Evolutionary conservation across 2,329 filamentous ascomycete species (phyloP).

Genomic region (Macroventuria anomochaeta): DNA sequence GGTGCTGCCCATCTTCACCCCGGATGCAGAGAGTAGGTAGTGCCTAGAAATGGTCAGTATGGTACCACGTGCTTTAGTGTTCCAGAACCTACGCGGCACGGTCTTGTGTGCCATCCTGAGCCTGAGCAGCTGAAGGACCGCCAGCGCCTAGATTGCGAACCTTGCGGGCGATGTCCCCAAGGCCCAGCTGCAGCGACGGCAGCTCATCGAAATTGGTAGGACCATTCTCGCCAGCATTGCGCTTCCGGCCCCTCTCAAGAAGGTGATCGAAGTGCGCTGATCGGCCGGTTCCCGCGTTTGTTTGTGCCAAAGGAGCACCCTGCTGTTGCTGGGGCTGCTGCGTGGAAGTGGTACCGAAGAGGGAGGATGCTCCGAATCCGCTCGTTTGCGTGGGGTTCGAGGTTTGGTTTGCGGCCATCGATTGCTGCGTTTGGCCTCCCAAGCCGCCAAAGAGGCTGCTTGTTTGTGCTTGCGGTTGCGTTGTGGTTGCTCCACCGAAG

Average conservation of each 20-base stretch:
- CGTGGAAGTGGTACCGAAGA: constrained; percentile 34
- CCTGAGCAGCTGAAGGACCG: constrained; percentile 63
- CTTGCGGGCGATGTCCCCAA: constrained; percentile 81
- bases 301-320: constrained; percentile 43
- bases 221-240: constrained; percentile 70
- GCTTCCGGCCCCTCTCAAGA: constrained; percentile 69
- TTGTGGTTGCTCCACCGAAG: constrained; percentile 30
- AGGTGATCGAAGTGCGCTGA: constrained; percentile 70
- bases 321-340: constrained; percentile 41
- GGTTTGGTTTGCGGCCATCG: constrained; percentile 23
- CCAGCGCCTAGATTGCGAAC: constrained; percentile 81
- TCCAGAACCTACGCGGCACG: constrained; percentile 59
- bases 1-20: constrained; percentile 84
- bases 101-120: constrained; percentile 49
- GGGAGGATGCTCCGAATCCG: constrained; percentile 33
- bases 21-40: constrained; percentile 91
- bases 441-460: constrained; percentile 34
- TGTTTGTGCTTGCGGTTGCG: constrained; percentile 34
- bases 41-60: constrained; percentile 63
- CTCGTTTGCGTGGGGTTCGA: constrained; percentile 40
- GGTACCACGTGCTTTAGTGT: not conserved
- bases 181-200: constrained; percentile 85
- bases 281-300: constrained; percentile 47
- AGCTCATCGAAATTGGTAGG: constrained; percentile 72
- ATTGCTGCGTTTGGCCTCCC: constrained; percentile 34